Conservation (phyloP, 2,329 filamentous ascomycete genomes). For the Pyricularia sp. region DNA sequence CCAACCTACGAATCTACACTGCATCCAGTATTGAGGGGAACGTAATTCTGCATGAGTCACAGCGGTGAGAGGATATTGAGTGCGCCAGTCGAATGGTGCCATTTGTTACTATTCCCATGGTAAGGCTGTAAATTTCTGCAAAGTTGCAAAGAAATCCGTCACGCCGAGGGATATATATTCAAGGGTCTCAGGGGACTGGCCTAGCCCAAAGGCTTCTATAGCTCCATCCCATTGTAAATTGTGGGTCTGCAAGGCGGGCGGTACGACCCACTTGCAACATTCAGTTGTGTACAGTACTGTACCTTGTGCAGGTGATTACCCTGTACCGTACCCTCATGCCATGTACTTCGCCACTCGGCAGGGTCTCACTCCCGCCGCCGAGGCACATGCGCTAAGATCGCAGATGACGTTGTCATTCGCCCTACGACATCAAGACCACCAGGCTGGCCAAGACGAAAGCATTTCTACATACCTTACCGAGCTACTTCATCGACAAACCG, state of each 20-base stretch:
- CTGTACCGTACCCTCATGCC: background rate
- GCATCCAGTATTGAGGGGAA: too few relatives aligned
- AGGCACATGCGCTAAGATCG: slow-evolving; percentile 18
- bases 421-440: background rate
- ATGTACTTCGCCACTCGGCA: background rate
- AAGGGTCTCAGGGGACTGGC: background rate
- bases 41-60: background rate
- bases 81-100: too few relatives aligned
- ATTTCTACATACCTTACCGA: background rate
- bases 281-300: background rate
- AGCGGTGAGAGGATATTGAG: too few relatives aligned
- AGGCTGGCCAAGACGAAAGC: background rate
- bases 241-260: background rate
- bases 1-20: background rate
- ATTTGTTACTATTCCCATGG: background rate
- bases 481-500: slow-evolving; percentile 1
- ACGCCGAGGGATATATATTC: background rate
- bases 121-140: background rate
- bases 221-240: background rate
- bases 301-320: background rate
- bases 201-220: too few relatives aligned
- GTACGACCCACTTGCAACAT: background rate
- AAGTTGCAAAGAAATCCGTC: background rate
- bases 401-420: slow-evolving; percentile 30
- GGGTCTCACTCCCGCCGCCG: background rate